Conservation (phyloP, 2,329 filamentous ascomycete species). For the Gnomoniopsis smithogilvyi region DNA sequence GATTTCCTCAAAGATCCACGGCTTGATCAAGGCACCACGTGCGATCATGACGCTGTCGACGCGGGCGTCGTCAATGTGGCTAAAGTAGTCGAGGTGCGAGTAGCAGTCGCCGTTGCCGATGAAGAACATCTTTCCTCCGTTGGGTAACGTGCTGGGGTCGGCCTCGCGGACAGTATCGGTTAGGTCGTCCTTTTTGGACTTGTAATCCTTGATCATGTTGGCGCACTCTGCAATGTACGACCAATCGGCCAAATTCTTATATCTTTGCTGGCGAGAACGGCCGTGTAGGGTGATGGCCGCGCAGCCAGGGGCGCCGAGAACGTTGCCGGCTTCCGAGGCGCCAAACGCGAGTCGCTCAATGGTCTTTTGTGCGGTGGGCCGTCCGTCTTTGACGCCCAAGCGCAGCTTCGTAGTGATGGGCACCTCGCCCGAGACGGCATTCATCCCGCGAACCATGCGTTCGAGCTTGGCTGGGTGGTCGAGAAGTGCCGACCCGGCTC, state of each 20-base stretch:
- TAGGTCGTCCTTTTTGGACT: slow-evolving; percentile 61
- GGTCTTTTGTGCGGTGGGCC: slow-evolving; percentile 76
- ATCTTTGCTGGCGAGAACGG: slow-evolving; percentile 88
- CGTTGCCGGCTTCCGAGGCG: slow-evolving; percentile 65
- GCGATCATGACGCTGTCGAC: slow-evolving; percentile 97
- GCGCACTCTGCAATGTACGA: slow-evolving; percentile 88
- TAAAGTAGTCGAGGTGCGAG: slow-evolving; percentile 83
- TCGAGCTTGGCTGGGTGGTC: slow-evolving; percentile 85
- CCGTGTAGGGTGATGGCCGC: slow-evolving; percentile 96
- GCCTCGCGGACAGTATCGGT: slow-evolving; percentile 76
- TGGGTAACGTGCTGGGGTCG: slow-evolving; percentile 70
- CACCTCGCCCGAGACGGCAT: slow-evolving; percentile 81
- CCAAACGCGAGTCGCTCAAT: slow-evolving; percentile 83
- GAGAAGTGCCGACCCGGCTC: slow-evolving; percentile 88
- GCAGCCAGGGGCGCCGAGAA: slow-evolving; percentile 74
- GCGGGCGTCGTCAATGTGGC: slow-evolving; percentile 70
- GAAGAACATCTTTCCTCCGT: slow-evolving; percentile 77
- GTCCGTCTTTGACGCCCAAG: slow-evolving; percentile 79
- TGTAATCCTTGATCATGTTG: slow-evolving; percentile 76
- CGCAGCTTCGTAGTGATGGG: slow-evolving; percentile 95
- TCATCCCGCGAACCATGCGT: slow-evolving; percentile 96
- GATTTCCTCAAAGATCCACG: slow-evolving; percentile 98
- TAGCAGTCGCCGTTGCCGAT: slow-evolving; percentile 96
- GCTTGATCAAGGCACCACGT: slow-evolving; percentile 94
- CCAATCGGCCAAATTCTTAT: slow-evolving; percentile 93